Evolutionary conservation across 306 rosid genomes (phyloP), one percentile per base, ranked within the genome.

Genomic region (Inga laurina): DNA sequence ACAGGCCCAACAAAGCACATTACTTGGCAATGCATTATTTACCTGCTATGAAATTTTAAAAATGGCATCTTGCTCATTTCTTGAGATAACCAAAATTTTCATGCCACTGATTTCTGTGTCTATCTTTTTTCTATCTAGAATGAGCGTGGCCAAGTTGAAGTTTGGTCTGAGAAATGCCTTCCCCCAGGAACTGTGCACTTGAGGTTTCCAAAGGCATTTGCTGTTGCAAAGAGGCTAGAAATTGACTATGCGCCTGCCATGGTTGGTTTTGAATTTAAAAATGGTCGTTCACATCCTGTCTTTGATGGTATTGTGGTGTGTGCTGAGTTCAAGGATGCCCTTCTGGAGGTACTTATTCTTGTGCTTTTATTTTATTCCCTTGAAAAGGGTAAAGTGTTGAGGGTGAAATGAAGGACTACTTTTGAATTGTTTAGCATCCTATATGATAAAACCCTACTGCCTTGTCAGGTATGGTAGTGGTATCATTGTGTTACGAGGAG

Each of bases 141-240:
- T 19, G 94, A 93, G 39, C 94, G 91, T 3, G 99, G 99, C 78
- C 97, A 92, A 84, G 97, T 95, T 79, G 98, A 95, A 1, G 98
- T 95, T 75, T 95, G 98, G 99, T 95, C 99, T 73, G 97, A 95
- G 89, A 95, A 95, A 84, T 95, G 99, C 83, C 99, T 95, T 82
- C 98, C 99, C 9, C 97, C 93, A 4, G 99, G 99, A 64, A 95
- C 97, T 11, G 93, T 92, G 85, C 96, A 95, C 83, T 88, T 95
- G 62, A 87, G 91, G 83, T 89, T 92, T 77, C 97, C 94, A 5
- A 89, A 90, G 89, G 91, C 93, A 30, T 91, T 88, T 88, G 56
- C 79, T 51, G 87, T 92, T 84, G 98, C 99, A 82, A 92, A 86
- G 92, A 91, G 89, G 89, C 90, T 95, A 72, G 97, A 87, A 85